Conservation (phyloP, 257 asterid genomes). For the Prunella vulgaris region DNA sequence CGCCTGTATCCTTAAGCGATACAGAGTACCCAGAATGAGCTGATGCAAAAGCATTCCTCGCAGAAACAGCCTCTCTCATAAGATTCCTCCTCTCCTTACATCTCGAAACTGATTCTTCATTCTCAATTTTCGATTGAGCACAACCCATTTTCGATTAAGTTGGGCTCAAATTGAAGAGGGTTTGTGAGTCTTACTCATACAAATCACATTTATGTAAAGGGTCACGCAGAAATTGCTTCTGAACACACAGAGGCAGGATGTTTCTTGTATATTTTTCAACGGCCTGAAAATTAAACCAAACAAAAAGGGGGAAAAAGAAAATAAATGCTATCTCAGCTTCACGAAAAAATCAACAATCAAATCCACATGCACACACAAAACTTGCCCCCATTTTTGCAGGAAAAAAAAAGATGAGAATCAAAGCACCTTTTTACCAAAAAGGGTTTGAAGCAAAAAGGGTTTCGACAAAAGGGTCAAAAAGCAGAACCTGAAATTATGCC, state of each 20-base stretch:
- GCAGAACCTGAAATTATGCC: neutral
- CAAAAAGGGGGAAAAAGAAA: neutral
- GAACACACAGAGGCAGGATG: neutral
- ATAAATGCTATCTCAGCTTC: neutral
- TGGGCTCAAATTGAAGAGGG: constrained; percentile 21
- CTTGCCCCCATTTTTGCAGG: neutral
- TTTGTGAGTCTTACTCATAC: constrained; percentile 19
- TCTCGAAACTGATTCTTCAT: constrained; percentile 88
- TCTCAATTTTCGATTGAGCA: constrained; percentile 83
- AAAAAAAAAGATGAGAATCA: constrained; percentile 1
- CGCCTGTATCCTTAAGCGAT: constrained; percentile 85
- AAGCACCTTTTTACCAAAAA: neutral
- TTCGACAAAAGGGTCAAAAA: constrained; percentile 13
- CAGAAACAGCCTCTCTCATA: constrained; percentile 77
- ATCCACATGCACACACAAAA: constrained; percentile 8
- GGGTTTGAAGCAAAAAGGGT: constrained; percentile 15
- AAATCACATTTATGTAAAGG: neutral
- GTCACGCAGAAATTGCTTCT: neutral
- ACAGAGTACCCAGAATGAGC: constrained; percentile 83
- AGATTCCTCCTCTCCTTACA: constrained; percentile 83
- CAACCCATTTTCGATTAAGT: constrained; percentile 59
- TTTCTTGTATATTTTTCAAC: neutral
- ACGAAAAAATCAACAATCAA: neutral
- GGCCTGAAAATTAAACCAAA: neutral
- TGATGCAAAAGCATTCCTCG: constrained; percentile 89